Conservation (phyloP, 1,284 basidiomycete genomes). For the Ceratobasidium sp. region DNA sequence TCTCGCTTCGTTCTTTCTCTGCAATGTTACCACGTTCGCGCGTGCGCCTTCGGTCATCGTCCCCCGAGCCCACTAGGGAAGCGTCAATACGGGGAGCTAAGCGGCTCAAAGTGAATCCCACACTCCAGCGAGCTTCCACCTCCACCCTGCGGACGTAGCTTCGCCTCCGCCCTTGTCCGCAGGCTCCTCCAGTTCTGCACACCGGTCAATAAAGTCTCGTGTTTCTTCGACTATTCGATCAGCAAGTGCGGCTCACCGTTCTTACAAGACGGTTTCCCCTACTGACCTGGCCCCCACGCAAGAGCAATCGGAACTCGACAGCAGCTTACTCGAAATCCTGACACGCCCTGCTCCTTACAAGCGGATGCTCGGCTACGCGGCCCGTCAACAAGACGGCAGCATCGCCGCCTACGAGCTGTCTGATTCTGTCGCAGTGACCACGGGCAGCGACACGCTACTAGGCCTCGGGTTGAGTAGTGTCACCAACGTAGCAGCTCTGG, state of each 20-base stretch:
- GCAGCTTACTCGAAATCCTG: conserved; percentile 18
- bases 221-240: conserved; percentile 26
- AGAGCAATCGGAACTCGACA: conserved; percentile 13
- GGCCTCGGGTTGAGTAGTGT: conserved; percentile 30
- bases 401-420: conserved; percentile 26
- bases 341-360: conserved; percentile 31
- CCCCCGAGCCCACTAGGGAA: conserved; percentile 19
- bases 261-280: conserved; percentile 11
- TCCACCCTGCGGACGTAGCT: neutral
- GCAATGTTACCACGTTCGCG: conserved; percentile 20
- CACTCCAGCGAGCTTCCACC: neutral
- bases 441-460: conserved; percentile 15
- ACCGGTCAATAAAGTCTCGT: conserved; percentile 25
- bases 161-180: conserved; percentile 29
- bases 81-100: conserved; percentile 11
- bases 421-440: conserved; percentile 33
- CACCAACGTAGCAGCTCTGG: conserved; percentile 28
- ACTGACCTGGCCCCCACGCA: conserved; percentile 5
- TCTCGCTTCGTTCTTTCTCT: conserved; percentile 27
- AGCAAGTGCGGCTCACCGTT: conserved; percentile 13
- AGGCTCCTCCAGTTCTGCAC: conserved; percentile 26
- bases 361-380: conserved; percentile 35
- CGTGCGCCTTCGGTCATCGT: conserved; percentile 22
- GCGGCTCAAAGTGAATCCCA: conserved; percentile 13
- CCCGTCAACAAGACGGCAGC: conserved; percentile 31